These are phyloP conservation scores for Pleurozium schreberi DNA, from an alignment of 225 moss, liverwort and hornwort genomes.

Conservation along the genomic window DNA sequence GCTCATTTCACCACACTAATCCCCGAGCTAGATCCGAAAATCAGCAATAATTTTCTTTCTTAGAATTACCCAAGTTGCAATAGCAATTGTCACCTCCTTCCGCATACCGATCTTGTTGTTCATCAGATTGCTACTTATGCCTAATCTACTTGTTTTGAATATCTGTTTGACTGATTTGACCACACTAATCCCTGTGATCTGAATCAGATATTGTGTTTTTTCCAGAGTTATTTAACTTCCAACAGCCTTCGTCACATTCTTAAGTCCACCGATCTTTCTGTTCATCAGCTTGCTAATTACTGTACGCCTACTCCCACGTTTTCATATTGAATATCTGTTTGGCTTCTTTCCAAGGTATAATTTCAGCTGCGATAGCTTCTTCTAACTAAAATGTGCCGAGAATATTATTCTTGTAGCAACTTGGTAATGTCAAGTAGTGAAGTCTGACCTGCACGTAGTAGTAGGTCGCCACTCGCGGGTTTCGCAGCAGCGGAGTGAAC, in stretches of 20 bases:
- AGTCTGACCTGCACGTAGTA: conserved; percentile 51
- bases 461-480: conserved; percentile 28
- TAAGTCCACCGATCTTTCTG: background rate
- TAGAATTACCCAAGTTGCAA: background rate
- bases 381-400: background rate
- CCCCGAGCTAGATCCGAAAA: background rate
- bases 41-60: background rate
- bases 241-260: background rate
- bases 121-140: background rate
- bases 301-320: background rate
- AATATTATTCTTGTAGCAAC: background rate
- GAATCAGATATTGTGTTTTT: background rate
- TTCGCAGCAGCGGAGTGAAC: conserved; percentile 41
- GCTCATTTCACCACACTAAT: conserved; percentile 4
- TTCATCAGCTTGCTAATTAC: background rate
- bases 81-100: background rate
- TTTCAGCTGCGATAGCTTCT: no score
- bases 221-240: background rate
- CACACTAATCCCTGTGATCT: background rate
- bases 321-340: background rate
- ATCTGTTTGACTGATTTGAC: background rate
- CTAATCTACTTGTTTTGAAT: background rate
- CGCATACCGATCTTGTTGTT: background rate
- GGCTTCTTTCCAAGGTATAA: background rate
- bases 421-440: background rate